Evolutionary conservation across 2,329 filamentous ascomycete genomes (phyloP).

Genomic region (Gnomoniopsis sp.): DNA sequence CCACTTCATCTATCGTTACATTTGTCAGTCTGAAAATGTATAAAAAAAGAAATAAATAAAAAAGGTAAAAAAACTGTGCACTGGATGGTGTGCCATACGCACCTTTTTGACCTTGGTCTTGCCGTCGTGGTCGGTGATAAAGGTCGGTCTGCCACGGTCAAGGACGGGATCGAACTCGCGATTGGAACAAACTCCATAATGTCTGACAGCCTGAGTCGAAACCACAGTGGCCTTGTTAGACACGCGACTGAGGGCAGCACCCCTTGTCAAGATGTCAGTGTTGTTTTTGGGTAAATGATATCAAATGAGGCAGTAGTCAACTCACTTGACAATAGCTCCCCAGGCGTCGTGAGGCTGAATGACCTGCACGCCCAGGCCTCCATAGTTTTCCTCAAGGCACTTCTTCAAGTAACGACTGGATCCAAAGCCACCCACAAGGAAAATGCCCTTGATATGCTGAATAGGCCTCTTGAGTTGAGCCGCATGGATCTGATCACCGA

Average conservation of each 20-base stretch:
- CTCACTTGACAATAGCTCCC: constrained; percentile 8
- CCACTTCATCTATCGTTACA: background rate
- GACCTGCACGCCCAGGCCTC: background rate
- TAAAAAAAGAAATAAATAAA: background rate
- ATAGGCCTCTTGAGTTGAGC: background rate
- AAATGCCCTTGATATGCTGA: background rate
- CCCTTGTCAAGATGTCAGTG: background rate
- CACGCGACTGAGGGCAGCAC: background rate
- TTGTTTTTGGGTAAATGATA: background rate
- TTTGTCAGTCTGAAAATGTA: too few species aligned
- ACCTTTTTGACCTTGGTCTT: background rate
- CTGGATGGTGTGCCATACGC: background rate
- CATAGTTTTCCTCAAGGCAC: background rate
- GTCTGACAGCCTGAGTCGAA: background rate
- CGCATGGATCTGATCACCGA: background rate
- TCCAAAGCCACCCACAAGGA: constrained; percentile 6
- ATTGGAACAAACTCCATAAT: background rate
- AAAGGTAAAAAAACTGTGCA: background rate
- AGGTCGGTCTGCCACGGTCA: background rate
- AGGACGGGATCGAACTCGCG: background rate
- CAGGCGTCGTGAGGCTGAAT: constrained; percentile 2
- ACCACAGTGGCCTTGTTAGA: background rate
- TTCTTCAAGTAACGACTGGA: constrained; percentile 2
- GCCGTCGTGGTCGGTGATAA: background rate
- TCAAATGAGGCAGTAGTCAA: fast-evolving